Evolutionary conservation across 78 protist species (phyloP), one percentile per base, ranked within the genome.

Genomic region (Thecamonas trahens): DNA sequence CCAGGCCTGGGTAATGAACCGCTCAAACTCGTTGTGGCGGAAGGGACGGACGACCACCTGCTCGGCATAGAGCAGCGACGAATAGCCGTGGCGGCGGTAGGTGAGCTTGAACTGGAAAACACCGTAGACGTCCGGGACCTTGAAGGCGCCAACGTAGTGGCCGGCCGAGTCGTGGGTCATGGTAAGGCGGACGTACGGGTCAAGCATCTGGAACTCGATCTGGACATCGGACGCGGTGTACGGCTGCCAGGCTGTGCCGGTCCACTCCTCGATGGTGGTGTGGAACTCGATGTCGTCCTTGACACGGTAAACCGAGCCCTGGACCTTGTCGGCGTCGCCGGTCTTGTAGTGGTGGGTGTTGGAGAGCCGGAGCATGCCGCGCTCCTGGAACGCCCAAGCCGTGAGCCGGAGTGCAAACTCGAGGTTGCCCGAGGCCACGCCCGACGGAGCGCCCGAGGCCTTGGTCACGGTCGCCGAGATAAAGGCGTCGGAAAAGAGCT

Each of bases 101-200:
- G 61, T 42, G 39, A 84, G 45, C 52, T 63, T 67, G 76, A 90
- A 76, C 54, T 79, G 78, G 80, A 67, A 90, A 59, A 83, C 79
- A 37, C 95, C 95, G 77, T 83, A 86, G 62, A 84, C 90, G 61
- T 90, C 95, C 61, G 95, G 95, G 6, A 72, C 62, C 44, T 53
- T 37, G 72, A 86, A 61, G 32, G 11, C 31, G 31, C 71, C 39
- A 3, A 49, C 0, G 61, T 67, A 80, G 29, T 31, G 7, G 49
- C 87, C 91, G 13, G 65, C 22, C 31, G 14, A 9, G 63, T 72
- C 58, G 53, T 63, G 70, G 62, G 66, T 55, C 62, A 90, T 67
- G 44, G 49, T 42, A 18, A 72, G 54, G 40, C 95, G 72, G 42
- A 86, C 52, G 55, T 76, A 83, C 35, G 95, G 95, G 69, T 90